These are phyloP conservation scores for Quercus engelmannii DNA, from an alignment of 306 rosid genomes.

Conservation along the genomic window DNA sequence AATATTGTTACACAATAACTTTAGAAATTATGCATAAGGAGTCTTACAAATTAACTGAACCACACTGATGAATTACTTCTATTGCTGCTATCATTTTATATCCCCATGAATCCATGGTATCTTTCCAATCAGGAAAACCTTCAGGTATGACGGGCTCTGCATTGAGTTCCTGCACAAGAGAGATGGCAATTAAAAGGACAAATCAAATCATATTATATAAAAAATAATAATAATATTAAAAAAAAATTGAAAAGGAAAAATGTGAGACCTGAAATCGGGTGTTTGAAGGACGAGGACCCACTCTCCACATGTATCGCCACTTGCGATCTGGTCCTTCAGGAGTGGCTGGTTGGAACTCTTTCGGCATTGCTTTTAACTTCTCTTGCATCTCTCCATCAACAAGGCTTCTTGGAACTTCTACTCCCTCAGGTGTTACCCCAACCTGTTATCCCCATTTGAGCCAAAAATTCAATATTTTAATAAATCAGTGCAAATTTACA, in stretches of 20 bases:
- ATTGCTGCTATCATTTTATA: slow-evolving; percentile 82
- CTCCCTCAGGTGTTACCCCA: slow-evolving; percentile 92
- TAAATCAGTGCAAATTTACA: background rate
- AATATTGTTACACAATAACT: background rate
- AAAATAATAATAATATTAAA: too few relatives aligned
- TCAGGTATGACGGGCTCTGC: slow-evolving; percentile 91
- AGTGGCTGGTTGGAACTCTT: slow-evolving; percentile 52
- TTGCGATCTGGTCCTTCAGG: slow-evolving; percentile 85
- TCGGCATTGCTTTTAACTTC: slow-evolving; percentile 66
- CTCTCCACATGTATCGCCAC: slow-evolving; percentile 97
- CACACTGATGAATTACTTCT: slow-evolving; percentile 40
- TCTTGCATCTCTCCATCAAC: slow-evolving; percentile 87
- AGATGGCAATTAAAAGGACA: slow-evolving; percentile 15
- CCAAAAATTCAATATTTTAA: background rate
- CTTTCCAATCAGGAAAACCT: slow-evolving; percentile 85
- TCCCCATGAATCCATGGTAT: slow-evolving; percentile 96
- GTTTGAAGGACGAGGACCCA: slow-evolving; percentile 76
- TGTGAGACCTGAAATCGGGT: slow-evolving; percentile 76
- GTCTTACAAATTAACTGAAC: background rate
- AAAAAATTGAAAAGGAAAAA: background rate
- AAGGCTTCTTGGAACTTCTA: slow-evolving; percentile 88
- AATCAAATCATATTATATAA: background rate
- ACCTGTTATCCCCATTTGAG: slow-evolving; percentile 47
- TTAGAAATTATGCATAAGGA: slow-evolving; percentile 9
- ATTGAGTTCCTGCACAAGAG: slow-evolving; percentile 68